Conservation (phyloP, 2,329 filamentous ascomycete species). For the Emericellopsis atlantica region DNA sequence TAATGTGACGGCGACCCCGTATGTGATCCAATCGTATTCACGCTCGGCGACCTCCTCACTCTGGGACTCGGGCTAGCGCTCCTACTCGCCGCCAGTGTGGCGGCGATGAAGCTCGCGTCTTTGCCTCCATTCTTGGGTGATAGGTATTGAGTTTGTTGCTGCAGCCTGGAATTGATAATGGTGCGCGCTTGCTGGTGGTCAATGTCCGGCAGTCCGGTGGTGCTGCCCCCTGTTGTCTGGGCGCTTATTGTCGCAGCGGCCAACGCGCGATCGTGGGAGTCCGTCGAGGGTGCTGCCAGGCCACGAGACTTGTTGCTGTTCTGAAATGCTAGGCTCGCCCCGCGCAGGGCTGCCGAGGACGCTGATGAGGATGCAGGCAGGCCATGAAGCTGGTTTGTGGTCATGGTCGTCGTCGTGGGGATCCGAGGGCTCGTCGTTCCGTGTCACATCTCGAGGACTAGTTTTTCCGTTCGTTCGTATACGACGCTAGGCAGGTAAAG, state of each 20-base stretch:
- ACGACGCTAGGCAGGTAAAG: too few relatives aligned
- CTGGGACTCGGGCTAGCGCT: slow-evolving; percentile 26
- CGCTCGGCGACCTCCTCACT: slow-evolving; percentile 15
- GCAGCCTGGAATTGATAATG: slow-evolving; percentile 10
- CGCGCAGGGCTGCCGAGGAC: slow-evolving; percentile 26
- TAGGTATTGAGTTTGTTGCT: slow-evolving; percentile 7
- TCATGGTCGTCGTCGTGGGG: too few relatives aligned
- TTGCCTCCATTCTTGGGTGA: slow-evolving; percentile 20
- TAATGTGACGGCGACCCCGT: background rate
- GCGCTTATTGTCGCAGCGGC: slow-evolving; percentile 27
- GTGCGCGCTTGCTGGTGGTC: slow-evolving; percentile 8
- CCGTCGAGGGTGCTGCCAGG: slow-evolving; percentile 6
- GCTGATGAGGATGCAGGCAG: background rate
- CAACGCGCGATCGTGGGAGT: slow-evolving; percentile 24
- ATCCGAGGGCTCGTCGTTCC: too few relatives aligned
- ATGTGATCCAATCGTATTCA: slow-evolving; percentile 13
- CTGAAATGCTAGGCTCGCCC: slow-evolving; percentile 42
- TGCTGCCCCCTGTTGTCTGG: slow-evolving; percentile 25
- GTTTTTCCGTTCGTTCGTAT: too few relatives aligned
- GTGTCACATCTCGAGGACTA: too few relatives aligned
- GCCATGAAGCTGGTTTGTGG: too few relatives aligned
- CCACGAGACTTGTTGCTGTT: slow-evolving; percentile 16
- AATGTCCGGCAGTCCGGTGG: slow-evolving; percentile 4
- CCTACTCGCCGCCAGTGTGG: slow-evolving; percentile 45
- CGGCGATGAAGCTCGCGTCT: slow-evolving; percentile 42